Percentiles rank a stretch among this genome's conserved stretches.
phyloP scores from a whole-genome alignment of 352 stramenopile species.

The Blastocystis sp. region DNA sequence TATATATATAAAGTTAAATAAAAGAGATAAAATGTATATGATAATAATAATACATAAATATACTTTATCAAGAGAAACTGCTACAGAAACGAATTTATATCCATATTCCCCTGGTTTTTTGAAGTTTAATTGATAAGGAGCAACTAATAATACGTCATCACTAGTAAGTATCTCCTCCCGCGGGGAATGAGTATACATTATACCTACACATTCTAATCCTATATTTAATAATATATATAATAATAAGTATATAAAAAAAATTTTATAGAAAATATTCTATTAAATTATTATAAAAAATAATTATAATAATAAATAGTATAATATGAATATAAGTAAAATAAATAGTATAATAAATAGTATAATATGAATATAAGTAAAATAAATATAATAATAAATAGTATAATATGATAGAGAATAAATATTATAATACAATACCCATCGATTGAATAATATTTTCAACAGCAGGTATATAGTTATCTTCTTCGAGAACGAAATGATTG shows the following conservation, averaged over 20 bases:
- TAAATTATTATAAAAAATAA: no score
- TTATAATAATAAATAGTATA: no score
- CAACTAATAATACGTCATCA: constrained; percentile 9
- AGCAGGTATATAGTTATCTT: not conserved
- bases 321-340: no score
- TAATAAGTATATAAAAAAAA: not conserved
- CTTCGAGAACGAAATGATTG: constrained; percentile 8
- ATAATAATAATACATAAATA: no score
- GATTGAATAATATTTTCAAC: not conserved
- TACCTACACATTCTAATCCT: constrained; percentile 6
- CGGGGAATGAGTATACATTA: constrained; percentile 1
- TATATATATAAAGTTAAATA: no score
- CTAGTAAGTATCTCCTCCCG: not conserved
- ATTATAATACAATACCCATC: no score
- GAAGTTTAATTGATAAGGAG: constrained; percentile 1
- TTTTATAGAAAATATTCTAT: no score
- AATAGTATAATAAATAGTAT: no score
- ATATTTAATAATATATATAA: not conserved
- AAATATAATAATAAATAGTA: no score
- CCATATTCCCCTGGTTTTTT: constrained; percentile 4
- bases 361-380: no score
- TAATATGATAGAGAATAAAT: no score
- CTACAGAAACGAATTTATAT: constrained; percentile 19
- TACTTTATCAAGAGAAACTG: constrained; percentile 1
- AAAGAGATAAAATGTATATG: no score